Percentiles rank a stretch among this genome's conserved stretches.
Evolutionary conservation across 306 rosid genomes (phyloP).

Genomic region (Luffa aegyptiaca): DNA sequence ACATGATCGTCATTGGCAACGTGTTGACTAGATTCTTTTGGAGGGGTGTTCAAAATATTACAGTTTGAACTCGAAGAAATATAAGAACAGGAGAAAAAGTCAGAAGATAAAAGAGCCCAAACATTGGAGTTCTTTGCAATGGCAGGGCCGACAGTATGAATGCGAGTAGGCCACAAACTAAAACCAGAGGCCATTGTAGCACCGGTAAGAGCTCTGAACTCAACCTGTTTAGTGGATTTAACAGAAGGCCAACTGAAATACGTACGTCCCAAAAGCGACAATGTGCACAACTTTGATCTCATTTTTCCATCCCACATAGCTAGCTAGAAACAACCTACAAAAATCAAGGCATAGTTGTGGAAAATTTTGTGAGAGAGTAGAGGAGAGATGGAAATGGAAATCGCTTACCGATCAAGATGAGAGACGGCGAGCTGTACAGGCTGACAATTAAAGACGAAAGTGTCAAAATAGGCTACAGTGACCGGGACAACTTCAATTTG

Average conservation of each 20-base stretch:
- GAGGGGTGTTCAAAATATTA: not conserved
- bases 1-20: not conserved
- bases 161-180: not conserved
- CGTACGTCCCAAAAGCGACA: not conserved
- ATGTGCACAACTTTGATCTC: not conserved
- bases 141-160: not conserved
- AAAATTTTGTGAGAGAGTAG: not conserved
- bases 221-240: not conserved
- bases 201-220: not conserved
- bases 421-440: not conserved
- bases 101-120: not conserved
- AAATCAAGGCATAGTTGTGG: not conserved
- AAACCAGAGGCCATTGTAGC: not conserved
- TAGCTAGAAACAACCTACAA: not conserved
- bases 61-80: not conserved
- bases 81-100: constrained; percentile 4
- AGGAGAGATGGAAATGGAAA: not conserved
- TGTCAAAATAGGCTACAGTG: not conserved
- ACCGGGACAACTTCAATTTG: not conserved
- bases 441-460: not conserved
- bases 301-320: constrained; percentile 6
- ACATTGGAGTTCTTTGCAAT: not conserved
- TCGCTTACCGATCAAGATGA: not conserved
- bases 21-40: not conserved
- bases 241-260: not conserved